These are phyloP conservation scores for Apiospora kogelbergensis DNA, from an alignment of 2,329 filamentous ascomycete species.

Conservation along the genomic window DNA sequence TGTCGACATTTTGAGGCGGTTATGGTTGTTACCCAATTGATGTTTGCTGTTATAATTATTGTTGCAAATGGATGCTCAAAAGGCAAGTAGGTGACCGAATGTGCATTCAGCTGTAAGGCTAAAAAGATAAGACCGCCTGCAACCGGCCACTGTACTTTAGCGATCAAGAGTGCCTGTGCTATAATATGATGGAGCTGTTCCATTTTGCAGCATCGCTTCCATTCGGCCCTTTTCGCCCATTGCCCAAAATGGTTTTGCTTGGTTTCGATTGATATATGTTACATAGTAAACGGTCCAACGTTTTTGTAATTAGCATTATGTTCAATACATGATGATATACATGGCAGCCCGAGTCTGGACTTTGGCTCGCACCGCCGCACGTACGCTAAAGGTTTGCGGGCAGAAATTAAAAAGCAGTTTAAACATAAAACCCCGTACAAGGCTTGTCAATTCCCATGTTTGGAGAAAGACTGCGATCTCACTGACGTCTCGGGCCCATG, in stretches of 20 bases:
- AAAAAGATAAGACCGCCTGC: not conserved
- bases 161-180: not conserved
- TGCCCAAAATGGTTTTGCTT: not conserved
- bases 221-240: not conserved
- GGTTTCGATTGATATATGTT: not conserved
- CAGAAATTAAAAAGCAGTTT: not conserved
- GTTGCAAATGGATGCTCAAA: not conserved
- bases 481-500: not conserved
- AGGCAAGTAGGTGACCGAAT: not conserved
- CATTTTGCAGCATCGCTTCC: not conserved
- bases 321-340: not conserved
- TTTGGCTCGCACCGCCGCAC: not conserved
- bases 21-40: conserved; percentile 36
- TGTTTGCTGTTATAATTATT: not conserved
- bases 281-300: not conserved
- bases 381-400: not conserved
- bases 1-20: conserved; percentile 23
- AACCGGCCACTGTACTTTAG: not conserved
- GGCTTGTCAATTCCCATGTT: not conserved
- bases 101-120: not conserved
- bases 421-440: not conserved
- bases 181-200: not conserved
- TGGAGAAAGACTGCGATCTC: not conserved
- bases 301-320: not conserved
- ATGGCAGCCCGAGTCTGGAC: not conserved